A percentile compares a stretch with the other conserved stretches of the same genome.
These are phyloP conservation scores for Lactarius hengduanensis DNA, from an alignment of 768 basidiomycete species.

Conservation along the genomic window DNA sequence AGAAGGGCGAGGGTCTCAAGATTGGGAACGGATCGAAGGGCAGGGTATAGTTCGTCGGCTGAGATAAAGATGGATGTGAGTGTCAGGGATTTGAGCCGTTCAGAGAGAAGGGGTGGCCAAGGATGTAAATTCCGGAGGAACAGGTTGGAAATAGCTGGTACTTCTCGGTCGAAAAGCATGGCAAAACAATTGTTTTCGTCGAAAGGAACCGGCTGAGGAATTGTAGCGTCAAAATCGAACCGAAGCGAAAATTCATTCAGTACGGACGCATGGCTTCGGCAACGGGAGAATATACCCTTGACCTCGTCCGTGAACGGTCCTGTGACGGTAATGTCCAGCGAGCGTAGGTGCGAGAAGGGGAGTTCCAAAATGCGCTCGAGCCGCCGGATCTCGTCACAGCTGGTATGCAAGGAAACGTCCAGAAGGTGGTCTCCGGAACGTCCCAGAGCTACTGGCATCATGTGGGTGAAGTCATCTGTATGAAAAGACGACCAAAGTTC, in stretches of 20 bases:
- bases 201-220: slow-evolving; percentile 19
- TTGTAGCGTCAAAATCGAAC: slow-evolving; percentile 25
- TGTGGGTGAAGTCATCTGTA: slow-evolving; percentile 19
- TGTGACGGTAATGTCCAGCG: slow-evolving; percentile 10
- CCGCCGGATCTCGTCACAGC: slow-evolving; percentile 17
- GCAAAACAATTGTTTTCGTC: slow-evolving; percentile 20
- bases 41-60: slow-evolving; percentile 22
- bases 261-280: slow-evolving; percentile 21
- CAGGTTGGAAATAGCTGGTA: slow-evolving; percentile 12
- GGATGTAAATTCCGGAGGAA: slow-evolving; percentile 21
- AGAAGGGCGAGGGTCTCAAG: slow-evolving; percentile 22
- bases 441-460: slow-evolving; percentile 10
- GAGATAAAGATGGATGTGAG: slow-evolving; percentile 23
- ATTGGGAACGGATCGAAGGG: slow-evolving; percentile 23
- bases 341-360: slow-evolving; percentile 12
- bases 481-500: slow-evolving; percentile 22
- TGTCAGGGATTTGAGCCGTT: slow-evolving; percentile 20
- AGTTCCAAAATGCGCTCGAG: slow-evolving; percentile 15
- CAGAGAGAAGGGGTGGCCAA: slow-evolving; percentile 24
- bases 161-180: slow-evolving; percentile 21
- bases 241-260: slow-evolving; percentile 26
- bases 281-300: slow-evolving; percentile 26
- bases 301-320: slow-evolving; percentile 25
- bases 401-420: slow-evolving; percentile 13
- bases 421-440: slow-evolving; percentile 14